These are phyloP conservation scores for Dactylonectria estremocensis DNA, from an alignment of 2,329 filamentous ascomycete genomes.

Conservation along the genomic window DNA sequence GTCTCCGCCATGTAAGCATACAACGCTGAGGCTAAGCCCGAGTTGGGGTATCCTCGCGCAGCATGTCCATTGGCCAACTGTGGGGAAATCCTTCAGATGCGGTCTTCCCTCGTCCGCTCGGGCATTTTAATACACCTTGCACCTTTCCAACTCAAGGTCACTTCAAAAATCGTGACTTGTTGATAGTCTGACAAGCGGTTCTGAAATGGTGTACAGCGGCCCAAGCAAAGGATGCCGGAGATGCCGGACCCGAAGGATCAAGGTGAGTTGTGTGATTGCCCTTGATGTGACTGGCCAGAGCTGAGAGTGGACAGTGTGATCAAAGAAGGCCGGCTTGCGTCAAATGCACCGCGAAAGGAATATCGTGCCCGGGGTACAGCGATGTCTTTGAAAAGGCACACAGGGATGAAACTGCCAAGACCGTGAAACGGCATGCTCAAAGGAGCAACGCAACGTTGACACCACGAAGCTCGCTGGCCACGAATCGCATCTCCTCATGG, in stretches of 20 bases:
- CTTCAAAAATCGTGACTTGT: neutral
- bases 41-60: slow-evolving; percentile 19
- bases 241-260: slow-evolving; percentile 4
- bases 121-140: neutral
- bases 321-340: slow-evolving; percentile 6
- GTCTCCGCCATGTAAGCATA: neutral
- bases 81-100: neutral
- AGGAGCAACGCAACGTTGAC: neutral
- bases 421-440: neutral
- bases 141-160: neutral
- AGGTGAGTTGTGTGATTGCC: neutral
- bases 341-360: neutral
- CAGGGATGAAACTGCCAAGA: slow-evolving; percentile 12
- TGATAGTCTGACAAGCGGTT: neutral
- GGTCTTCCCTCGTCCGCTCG: neutral
- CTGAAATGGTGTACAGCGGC: slow-evolving; percentile 15
- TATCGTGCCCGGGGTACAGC: neutral
- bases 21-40: neutral
- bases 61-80: neutral
- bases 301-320: slow-evolving; percentile 9
- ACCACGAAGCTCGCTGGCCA: neutral
- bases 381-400: slow-evolving; percentile 12
- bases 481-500: neutral
- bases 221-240: slow-evolving; percentile 17
- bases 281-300: neutral